Conservation (phyloP, 805 yeast genomes). For the Yamadazyma insecticola region DNA sequence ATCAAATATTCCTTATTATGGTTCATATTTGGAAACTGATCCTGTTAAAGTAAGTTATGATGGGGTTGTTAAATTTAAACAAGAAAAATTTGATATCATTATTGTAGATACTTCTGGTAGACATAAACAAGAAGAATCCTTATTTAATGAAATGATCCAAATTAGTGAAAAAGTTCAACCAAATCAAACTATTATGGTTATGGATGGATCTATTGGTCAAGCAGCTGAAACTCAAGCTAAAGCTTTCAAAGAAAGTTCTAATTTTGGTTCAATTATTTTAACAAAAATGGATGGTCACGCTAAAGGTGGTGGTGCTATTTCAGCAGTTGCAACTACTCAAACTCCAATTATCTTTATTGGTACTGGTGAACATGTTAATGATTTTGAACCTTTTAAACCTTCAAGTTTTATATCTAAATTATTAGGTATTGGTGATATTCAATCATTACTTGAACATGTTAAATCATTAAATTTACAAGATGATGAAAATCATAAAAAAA, state of each 20-base stretch:
- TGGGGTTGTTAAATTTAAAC: conserved; percentile 88
- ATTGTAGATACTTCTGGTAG: conserved; percentile 98
- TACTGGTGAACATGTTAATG: conserved; percentile 96
- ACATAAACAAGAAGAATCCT: conserved; percentile 89
- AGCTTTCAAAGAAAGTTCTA: conserved; percentile 89
- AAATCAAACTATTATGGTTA: conserved; percentile 95
- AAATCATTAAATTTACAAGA: conserved; percentile 69
- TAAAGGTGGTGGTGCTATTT: conserved; percentile 98
- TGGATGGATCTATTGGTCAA: conserved; percentile 97
- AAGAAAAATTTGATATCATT: conserved; percentile 86
- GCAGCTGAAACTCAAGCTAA: conserved; percentile 94
- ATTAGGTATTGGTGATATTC: conserved; percentile 93
- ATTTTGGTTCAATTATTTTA: conserved; percentile 91
- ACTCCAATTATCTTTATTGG: conserved; percentile 96
- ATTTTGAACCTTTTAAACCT: conserved; percentile 88
- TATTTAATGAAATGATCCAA: conserved; percentile 93
- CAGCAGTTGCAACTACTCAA: conserved; percentile 95
- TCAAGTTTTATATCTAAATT: conserved; percentile 85
- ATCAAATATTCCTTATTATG: conserved; percentile 90
- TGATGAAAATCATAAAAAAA: conserved; percentile 74
- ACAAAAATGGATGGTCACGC: conserved; percentile 99
- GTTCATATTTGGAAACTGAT: conserved; percentile 92
- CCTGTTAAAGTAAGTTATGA: conserved; percentile 89
- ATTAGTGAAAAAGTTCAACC: conserved; percentile 85
- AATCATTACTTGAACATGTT: conserved; percentile 90